Conservation (phyloP, 2,329 filamentous ascomycete genomes). For the Trichoderma brevicompactum region DNA sequence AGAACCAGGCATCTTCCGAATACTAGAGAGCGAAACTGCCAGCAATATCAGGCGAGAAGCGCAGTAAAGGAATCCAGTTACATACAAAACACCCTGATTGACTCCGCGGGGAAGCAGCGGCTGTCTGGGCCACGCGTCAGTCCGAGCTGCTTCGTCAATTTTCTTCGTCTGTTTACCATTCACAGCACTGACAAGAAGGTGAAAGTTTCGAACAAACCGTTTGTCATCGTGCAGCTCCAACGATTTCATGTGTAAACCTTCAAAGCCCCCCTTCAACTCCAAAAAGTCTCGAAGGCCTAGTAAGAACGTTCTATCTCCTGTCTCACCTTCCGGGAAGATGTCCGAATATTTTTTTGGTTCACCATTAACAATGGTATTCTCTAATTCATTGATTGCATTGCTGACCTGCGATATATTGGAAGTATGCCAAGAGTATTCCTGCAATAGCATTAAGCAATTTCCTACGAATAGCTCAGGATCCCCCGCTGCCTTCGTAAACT, state of each 20-base stretch:
- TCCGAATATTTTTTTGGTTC: not conserved
- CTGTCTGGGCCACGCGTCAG: not conserved
- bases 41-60: not conserved
- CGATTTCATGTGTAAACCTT: not conserved
- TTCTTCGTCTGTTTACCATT: not conserved
- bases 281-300: not conserved
- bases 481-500: not conserved
- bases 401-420: not conserved
- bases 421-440: not conserved
- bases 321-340: not conserved
- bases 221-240: not conserved
- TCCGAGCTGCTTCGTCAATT: not conserved
- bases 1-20: slow-evolving; percentile 5
- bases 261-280: not conserved
- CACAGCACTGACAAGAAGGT: not conserved
- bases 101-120: not conserved
- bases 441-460: not conserved
- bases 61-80: not conserved
- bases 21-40: not conserved
- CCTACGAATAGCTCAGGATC: not conserved
- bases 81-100: not conserved
- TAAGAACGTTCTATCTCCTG: not conserved
- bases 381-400: not conserved
- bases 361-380: not conserved
- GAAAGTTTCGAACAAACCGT: not conserved